Evolutionary conservation across 2,329 filamentous ascomycete genomes (phyloP), one percentile per base, ranked within the genome.

Genomic region (Dendryphion nanum): DNA sequence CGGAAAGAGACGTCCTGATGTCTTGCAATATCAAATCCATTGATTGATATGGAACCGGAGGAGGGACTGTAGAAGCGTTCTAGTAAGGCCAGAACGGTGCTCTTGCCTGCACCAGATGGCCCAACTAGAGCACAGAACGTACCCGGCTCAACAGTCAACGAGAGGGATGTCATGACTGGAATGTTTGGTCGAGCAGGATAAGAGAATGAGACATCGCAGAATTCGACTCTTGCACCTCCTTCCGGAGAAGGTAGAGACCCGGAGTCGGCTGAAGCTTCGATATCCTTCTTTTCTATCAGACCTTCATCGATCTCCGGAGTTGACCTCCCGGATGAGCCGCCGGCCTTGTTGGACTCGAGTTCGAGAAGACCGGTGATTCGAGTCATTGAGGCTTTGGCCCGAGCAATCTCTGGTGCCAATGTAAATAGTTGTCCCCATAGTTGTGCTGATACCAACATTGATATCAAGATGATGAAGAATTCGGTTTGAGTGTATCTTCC

Each of bases 251-350:
- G 90, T 88, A 13, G 95, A 71, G n/a, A 69, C 13, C 34, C 42
- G 5, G 47, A 49, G 17, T 57, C 50, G 10, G 45, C 57, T 6
- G 45, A 19, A 5, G 64, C 59, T 42, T 67, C 63, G 6, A 67
- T 18, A 33, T 68, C 61, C 14, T 41, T 45, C 34, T 57, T 51
- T 26, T 55, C 49, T n/a, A 50, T 46, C 18, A 95, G 77, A 47
- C 86, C 80, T 39, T 89, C 83, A 18, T 95, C 78, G 47, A 86
- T 79, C 41, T 89, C 83, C 8, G 96, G 74, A 0, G 90, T 95
- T 48, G 88, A 85, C 85, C 95, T 94, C 50, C 95, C 89, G 1
- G 89, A 88, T 0, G 88, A 37, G n/a, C 41, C 16, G 6, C 41
- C 35, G 10, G 46, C 40, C 4, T 30, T 20, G 30, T 53, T 40